Conservation (phyloP, 2,329 filamentous ascomycete species). For the Microsporum ferrugineum region DNA sequence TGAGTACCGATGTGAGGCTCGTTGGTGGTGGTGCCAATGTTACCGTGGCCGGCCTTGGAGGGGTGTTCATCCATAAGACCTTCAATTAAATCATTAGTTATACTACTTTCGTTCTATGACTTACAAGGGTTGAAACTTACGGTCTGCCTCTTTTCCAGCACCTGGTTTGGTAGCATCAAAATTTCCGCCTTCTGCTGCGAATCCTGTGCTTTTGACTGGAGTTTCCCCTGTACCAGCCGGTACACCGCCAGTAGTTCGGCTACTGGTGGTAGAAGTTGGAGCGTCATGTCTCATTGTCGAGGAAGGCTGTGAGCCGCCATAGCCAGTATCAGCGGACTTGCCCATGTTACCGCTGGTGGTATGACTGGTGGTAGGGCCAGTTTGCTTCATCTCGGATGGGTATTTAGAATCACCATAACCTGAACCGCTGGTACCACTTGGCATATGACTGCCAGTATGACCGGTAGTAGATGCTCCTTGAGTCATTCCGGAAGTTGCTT, state of each 20-base stretch:
- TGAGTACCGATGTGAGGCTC: not conserved
- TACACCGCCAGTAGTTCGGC: not conserved
- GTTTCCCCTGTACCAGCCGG: constrained; percentile 24
- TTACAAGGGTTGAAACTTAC: constrained; percentile 30
- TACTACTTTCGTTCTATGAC: not conserved
- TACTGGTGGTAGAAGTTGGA: not conserved
- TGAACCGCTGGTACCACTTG: too few relatives aligned
- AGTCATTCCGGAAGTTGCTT: too few relatives aligned
- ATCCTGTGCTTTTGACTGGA: constrained; percentile 47
- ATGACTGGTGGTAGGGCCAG: not conserved
- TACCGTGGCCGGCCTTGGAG: not conserved
- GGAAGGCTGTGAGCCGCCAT: not conserved
- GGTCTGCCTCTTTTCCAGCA: constrained; percentile 55
- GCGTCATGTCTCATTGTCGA: not conserved
- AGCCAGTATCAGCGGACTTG: not conserved
- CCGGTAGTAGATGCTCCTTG: not conserved
- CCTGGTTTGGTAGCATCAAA: constrained; percentile 41
- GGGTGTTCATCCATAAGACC: constrained; percentile 10
- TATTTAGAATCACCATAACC: not conserved
- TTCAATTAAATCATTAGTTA: not conserved
- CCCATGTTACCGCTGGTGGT: not conserved
- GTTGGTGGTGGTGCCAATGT: not conserved
- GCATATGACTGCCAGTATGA: too few relatives aligned
- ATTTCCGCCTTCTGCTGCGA: constrained; percentile 51
- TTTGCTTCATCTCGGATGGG: not conserved